Evolutionary conservation across 208 protist genomes (phyloP).

Genomic region (Phytomonas francai): DNA sequence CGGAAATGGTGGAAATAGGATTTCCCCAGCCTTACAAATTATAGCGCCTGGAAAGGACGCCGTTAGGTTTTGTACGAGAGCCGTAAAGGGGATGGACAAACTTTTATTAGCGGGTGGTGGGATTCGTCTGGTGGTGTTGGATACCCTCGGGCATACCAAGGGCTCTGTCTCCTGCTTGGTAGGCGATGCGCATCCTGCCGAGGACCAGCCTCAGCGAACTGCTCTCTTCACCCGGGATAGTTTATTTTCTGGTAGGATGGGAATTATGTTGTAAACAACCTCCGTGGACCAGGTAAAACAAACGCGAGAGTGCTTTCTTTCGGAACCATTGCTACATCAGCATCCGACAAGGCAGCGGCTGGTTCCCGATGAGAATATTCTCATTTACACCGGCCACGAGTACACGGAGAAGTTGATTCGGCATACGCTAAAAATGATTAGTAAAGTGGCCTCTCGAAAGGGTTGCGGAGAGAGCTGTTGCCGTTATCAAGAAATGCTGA

Average conservation of each 20-base stretch:
- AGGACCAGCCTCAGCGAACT: slow-evolving; percentile 15
- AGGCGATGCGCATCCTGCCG: slow-evolving; percentile 20
- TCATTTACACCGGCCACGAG: slow-evolving; percentile 75
- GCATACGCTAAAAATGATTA: neutral
- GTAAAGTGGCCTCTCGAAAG: neutral
- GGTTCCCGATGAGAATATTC: slow-evolving; percentile 43
- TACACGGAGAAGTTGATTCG: slow-evolving; percentile 60
- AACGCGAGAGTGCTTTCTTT: slow-evolving; percentile 30
- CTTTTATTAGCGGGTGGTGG: slow-evolving; percentile 46
- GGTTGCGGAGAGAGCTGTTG: neutral
- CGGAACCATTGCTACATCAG: slow-evolving; percentile 27
- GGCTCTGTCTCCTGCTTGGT: slow-evolving; percentile 76
- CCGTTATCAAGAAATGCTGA: slow-evolving; percentile 17
- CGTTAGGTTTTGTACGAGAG: slow-evolving; percentile 40
- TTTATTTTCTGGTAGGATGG: slow-evolving; percentile 90
- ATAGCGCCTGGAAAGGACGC: slow-evolving; percentile 71
- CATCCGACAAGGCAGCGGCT: slow-evolving; percentile 56
- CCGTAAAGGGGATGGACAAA: slow-evolving; percentile 37
- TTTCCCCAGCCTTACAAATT: slow-evolving; percentile 30
- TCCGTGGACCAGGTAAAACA: slow-evolving; percentile 38
- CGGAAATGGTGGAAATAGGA: slow-evolving; percentile 4
- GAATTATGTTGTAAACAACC: slow-evolving; percentile 79
- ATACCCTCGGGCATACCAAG: slow-evolving; percentile 71
- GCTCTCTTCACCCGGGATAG: slow-evolving; percentile 91
- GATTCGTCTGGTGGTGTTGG: slow-evolving; percentile 40